Percentiles rank a stretch among this genome's conserved stretches.
phyloP scores from a whole-genome alignment of 257 asterid species.

The Cynanchum wilfordii region DNA sequence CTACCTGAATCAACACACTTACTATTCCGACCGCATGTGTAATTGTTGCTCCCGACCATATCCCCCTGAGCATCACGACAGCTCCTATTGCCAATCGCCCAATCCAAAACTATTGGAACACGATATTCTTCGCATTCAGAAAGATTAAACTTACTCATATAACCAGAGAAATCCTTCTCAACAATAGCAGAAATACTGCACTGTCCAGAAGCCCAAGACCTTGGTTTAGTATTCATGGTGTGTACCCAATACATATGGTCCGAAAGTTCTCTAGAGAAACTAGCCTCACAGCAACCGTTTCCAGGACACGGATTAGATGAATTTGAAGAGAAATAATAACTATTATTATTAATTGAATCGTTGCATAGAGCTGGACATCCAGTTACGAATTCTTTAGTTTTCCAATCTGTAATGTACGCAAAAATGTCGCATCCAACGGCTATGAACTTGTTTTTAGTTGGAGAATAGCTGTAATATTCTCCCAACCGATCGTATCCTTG shows the following conservation, averaged over 20 bases:
- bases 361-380: conserved; percentile 28
- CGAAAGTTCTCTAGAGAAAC: neutral
- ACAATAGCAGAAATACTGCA: conserved; percentile 18
- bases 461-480: conserved; percentile 4
- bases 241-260: neutral
- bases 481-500: neutral
- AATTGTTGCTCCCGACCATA: neutral
- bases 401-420: conserved; percentile 16
- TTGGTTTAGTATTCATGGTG: conserved; percentile 16
- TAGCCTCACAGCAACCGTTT: conserved; percentile 22
- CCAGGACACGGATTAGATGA: conserved; percentile 22
- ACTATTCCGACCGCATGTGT: conserved; percentile 12
- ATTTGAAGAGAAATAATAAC: too few relatives aligned
- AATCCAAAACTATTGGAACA: conserved; percentile 10
- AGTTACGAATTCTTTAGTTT: conserved; percentile 3
- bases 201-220: conserved; percentile 16
- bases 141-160: neutral
- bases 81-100: conserved; percentile 26
- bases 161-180: conserved; percentile 1
- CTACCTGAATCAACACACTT: conserved; percentile 14
- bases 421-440: conserved; percentile 33
- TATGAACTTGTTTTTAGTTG: conserved; percentile 16
- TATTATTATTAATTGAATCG: neutral
- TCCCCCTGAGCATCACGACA: conserved; percentile 3
- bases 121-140: neutral